These are phyloP conservation scores for Chlorella sp. DNA, from an alignment of 139 green algal species.

Conservation along the genomic window DNA sequence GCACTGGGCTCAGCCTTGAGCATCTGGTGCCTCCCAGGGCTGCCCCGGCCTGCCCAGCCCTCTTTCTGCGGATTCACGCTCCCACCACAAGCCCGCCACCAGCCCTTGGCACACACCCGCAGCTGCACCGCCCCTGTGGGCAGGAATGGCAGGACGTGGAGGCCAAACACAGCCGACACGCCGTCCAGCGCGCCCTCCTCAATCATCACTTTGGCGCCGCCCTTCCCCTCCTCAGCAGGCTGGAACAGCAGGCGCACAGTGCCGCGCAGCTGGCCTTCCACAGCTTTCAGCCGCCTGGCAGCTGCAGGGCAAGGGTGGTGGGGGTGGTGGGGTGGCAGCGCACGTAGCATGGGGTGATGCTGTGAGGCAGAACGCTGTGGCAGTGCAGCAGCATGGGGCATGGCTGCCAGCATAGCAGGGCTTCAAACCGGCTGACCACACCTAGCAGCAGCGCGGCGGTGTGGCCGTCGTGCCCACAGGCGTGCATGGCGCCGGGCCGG, in stretches of 20 bases:
- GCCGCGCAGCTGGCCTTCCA: conserved; percentile 56
- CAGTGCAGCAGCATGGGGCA: not conserved
- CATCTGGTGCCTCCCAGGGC: too few relatives aligned
- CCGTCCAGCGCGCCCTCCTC: conserved; percentile 63
- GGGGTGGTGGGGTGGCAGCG: not conserved
- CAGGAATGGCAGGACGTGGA: conserved; percentile 85
- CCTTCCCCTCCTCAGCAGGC: conserved; percentile 90
- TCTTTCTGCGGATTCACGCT: too few relatives aligned
- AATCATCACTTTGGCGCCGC: conserved; percentile 77
- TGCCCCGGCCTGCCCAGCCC: too few relatives aligned
- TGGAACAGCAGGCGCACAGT: conserved; percentile 93
- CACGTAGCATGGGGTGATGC: too few relatives aligned
- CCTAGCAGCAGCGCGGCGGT: conserved; percentile 86
- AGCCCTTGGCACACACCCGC: not conserved
- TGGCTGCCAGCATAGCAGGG: not conserved
- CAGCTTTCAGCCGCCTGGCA: conserved; percentile 77
- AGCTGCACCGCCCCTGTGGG: conserved; percentile 62
- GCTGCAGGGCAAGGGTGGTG: not conserved
- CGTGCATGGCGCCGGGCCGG: conserved; percentile 79
- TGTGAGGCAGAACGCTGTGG: too few relatives aligned
- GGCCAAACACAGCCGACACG: conserved; percentile 67
- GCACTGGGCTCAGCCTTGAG: too few relatives aligned
- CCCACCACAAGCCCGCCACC: too few relatives aligned
- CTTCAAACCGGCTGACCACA: not conserved
- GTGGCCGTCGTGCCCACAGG: conserved; percentile 91